Evolutionary conservation across 1,284 basidiomycete genomes (phyloP).

Genomic region (Macrocystidia cucumis): DNA sequence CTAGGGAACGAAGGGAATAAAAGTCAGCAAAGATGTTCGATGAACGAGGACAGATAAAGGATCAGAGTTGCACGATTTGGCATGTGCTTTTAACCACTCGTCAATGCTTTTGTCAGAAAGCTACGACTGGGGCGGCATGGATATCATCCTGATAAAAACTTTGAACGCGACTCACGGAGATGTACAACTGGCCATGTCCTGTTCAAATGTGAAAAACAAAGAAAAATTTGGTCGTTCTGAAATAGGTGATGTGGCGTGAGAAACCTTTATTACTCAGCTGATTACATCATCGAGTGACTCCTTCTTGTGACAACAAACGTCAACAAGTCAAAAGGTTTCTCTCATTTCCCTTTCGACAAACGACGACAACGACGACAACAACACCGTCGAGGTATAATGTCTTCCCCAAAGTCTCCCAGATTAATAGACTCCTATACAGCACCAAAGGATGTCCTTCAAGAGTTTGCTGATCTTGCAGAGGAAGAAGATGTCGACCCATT

Average conservation of each 20-base stretch:
- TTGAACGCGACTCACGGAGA: slow-evolving; percentile 18
- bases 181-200: neutral
- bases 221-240: slow-evolving; percentile 16
- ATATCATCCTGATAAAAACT: slow-evolving; percentile 27
- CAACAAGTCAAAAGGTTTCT: too few species aligned
- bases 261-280: too few species aligned
- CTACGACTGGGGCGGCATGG: slow-evolving; percentile 47
- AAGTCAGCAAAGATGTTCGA: neutral
- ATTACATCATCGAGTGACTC: slow-evolving; percentile 3
- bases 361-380: too few species aligned
- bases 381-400: slow-evolving; percentile 31
- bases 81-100: slow-evolving; percentile 38
- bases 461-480: slow-evolving; percentile 89
- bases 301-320: slow-evolving; percentile 6
- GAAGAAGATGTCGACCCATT: slow-evolving; percentile 92
- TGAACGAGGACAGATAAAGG: slow-evolving; percentile 1
- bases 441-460: slow-evolving; percentile 91
- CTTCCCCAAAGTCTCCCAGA: slow-evolving; percentile 45
- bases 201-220: slow-evolving; percentile 7
- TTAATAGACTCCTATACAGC: slow-evolving; percentile 85
- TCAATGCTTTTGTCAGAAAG: slow-evolving; percentile 28
- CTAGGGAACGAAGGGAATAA: neutral
- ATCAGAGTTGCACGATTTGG: slow-evolving; percentile 41
- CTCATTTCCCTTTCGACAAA: too few species aligned
- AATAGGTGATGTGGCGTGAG: slow-evolving; percentile 20